These are phyloP conservation scores for Ziziphus jujuba DNA, from an alignment of 306 rosid species.

Conservation along the genomic window DNA sequence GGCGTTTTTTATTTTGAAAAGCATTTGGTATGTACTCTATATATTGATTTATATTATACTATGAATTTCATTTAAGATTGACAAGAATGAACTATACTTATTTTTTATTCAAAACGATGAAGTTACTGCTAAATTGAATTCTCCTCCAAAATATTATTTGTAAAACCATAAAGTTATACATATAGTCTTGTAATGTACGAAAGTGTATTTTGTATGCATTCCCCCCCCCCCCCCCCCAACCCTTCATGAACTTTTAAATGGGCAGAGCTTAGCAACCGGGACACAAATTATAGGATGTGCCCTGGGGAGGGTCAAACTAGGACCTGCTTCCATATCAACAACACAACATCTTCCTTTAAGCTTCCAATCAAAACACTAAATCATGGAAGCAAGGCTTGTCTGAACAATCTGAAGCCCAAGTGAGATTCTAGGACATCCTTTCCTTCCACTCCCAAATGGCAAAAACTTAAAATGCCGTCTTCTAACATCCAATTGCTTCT, in stretches of 20 bases:
- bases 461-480: conserved; percentile 50
- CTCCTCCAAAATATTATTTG: no score
- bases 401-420: conserved; percentile 72
- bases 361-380: conserved; percentile 83
- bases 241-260: conserved; percentile 30
- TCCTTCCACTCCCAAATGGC: conserved; percentile 87
- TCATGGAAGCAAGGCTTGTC: conserved; percentile 54
- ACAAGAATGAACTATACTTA: no score
- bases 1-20: no score
- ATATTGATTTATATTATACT: no score
- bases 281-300: conserved; percentile 53
- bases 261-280: conserved; percentile 36
- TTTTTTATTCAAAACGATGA: no score
- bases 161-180: no score
- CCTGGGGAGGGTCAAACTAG: conserved; percentile 65
- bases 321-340: conserved; percentile 62
- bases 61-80: no score
- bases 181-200: no score
- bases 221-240: no score
- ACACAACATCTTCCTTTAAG: conserved; percentile 13
- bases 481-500: conserved; percentile 40
- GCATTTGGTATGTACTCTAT: no score
- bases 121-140: no score
- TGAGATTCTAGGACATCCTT: conserved; percentile 77
- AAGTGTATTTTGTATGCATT: no score